These are phyloP conservation scores for Erodium texanum DNA, from an alignment of 441 rosid genomes.

Conservation along the genomic window DNA sequence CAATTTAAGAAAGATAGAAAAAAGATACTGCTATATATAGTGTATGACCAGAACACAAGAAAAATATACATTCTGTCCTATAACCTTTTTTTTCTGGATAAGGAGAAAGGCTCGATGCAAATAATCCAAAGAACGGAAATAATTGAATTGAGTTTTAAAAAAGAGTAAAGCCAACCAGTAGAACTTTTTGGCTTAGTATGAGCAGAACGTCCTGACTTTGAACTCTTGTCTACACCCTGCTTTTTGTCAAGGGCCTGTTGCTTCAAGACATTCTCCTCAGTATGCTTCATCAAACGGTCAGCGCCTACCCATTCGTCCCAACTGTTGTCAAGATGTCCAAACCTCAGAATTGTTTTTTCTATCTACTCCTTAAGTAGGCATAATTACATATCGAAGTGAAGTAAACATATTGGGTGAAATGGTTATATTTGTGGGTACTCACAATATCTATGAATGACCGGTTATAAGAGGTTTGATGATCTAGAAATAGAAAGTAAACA, in stretches of 20 bases:
- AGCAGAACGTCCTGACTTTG: slow-evolving; percentile 65
- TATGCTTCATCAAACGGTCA: slow-evolving; percentile 73
- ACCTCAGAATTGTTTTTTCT: slow-evolving; percentile 41
- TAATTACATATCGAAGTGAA: not conserved
- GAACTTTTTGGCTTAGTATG: slow-evolving; percentile 69
- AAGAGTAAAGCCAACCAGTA: slow-evolving; percentile 41
- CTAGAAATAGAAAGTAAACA: not conserved
- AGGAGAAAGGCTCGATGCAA: not conserved
- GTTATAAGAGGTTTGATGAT: not conserved
- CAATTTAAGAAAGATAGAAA: not conserved
- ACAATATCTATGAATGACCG: not conserved
- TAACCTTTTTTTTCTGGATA: not conserved
- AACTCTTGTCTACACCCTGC: slow-evolving; percentile 67
- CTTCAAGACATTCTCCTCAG: slow-evolving; percentile 73
- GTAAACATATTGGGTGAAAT: not conserved
- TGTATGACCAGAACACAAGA: not conserved
- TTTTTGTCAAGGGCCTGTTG: slow-evolving; percentile 80
- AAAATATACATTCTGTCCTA: not conserved
- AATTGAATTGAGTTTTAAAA: not conserved
- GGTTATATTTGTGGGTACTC: not conserved
- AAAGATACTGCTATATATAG: not conserved
- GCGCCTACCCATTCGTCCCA: slow-evolving; percentile 99
- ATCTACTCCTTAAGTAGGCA: slow-evolving; percentile 22
- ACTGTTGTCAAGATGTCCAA: slow-evolving; percentile 69
- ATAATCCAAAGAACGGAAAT: not conserved